Evolutionary conservation across 139 green algal species (phyloP), one percentile per base, ranked within the genome.

Genomic region (Nannochloris sp.): DNA sequence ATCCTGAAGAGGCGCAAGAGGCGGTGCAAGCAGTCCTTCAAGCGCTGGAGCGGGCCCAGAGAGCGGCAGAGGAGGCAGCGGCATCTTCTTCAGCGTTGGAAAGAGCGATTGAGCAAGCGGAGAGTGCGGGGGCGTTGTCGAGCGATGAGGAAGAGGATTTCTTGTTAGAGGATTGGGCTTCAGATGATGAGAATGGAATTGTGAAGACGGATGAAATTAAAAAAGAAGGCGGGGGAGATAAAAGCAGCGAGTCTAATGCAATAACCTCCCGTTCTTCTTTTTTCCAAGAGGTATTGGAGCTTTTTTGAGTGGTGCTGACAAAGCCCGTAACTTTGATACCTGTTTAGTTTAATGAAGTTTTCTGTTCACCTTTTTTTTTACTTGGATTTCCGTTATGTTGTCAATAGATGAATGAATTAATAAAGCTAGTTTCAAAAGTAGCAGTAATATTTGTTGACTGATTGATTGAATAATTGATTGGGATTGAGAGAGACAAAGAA

Each of bases 51-150:
- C 60, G 53, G 0, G 68, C 68, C 48, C 61, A 75, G 51, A 47
- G 31, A 1, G 68, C 68, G 9, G 68, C 68, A 14, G 61, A 75
- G 48, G 68, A 71, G 60, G 68, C 68, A 10, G 68, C 68, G 6
- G 39, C 47, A 12, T 42, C 62, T 0, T 67, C 53, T 30, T 34
- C 34, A 0, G 68, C 47, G 3, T 25, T 75, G 29, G 68, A 75
- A 51, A 37, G 27, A 8, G 62, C 61, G 6, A 71, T 75, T 14
- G 42, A 71, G 36, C 23, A 65, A 35, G 68, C 68, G 10, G 68
- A 75, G 35, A 31, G 54, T 38, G 27, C 25, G 3, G 68, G 68
- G 8, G 60, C 54, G 53, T 60, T 75, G 61, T 65, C 51, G 5
- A 60, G 38, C 12, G 42, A 51, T 51, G 42, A 51, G 42, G 42